phyloP scores from a whole-genome alignment of 345 rosid genomes.

The Linum tenue region DNA sequence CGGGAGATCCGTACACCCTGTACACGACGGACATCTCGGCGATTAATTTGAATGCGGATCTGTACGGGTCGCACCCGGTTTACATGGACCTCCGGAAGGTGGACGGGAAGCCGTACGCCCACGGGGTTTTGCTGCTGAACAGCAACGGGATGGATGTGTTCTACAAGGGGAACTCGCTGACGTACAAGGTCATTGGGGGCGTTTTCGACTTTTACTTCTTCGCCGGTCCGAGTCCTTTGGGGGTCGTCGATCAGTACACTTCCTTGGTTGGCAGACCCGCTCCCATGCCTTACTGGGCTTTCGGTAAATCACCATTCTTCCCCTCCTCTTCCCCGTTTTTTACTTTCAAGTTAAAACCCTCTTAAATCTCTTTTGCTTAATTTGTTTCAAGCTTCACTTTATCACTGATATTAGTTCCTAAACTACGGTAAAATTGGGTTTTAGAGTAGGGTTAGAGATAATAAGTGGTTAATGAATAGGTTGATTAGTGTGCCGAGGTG shows the following conservation, averaged over 20 bases:
- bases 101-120: constrained; percentile 51
- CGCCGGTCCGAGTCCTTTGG: constrained; percentile 67
- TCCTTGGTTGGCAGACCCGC: constrained; percentile 83
- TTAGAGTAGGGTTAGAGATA: no score
- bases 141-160: constrained; percentile 98
- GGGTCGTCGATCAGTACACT: constrained; percentile 82
- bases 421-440: no score
- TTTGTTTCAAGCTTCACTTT: neutral
- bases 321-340: neutral
- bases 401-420: neutral
- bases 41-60: constrained; percentile 68
- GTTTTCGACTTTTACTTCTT: constrained; percentile 89
- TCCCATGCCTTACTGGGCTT: constrained; percentile 97
- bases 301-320: constrained; percentile 47
- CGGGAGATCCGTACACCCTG: constrained; percentile 88
- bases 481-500: no score
- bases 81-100: constrained; percentile 94
- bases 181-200: constrained; percentile 89
- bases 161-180: constrained; percentile 69
- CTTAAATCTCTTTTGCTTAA: neutral
- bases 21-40: constrained; percentile 84
- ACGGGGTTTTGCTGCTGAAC: constrained; percentile 70
- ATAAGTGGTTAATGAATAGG: no score
- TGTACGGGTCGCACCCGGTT: constrained; percentile 90
- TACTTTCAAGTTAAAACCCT: neutral